A percentile compares a stretch with the other conserved stretches of the same genome.
Evolutionary conservation across 2,329 filamentous ascomycete species (phyloP).

Genomic region (Aspergillus bombycis): DNA sequence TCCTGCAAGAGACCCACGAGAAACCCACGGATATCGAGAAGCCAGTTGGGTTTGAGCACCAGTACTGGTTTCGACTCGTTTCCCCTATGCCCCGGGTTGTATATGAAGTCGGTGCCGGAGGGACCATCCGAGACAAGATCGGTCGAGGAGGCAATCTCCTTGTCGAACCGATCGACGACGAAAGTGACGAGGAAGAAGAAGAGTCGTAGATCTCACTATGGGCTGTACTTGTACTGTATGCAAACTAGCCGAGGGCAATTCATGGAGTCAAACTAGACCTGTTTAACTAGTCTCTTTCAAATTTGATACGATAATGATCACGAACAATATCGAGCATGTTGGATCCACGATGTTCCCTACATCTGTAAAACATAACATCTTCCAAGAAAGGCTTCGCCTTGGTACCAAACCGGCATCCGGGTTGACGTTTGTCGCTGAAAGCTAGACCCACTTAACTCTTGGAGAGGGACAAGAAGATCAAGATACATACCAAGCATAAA

Average conservation of each 20-base stretch:
- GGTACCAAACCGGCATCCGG: slow-evolving; percentile 54
- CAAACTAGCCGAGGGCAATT: neutral
- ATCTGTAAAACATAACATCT: neutral
- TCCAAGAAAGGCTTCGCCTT: neutral
- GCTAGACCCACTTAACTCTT: slow-evolving; percentile 39
- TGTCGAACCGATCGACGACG: slow-evolving; percentile 69
- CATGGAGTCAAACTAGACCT: neutral
- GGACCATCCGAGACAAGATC: slow-evolving; percentile 71
- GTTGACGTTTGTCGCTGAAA: slow-evolving; percentile 60
- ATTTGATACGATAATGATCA: neutral
- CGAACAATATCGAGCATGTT: neutral
- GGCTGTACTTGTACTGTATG: slow-evolving; percentile 6
- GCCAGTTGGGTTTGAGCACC: slow-evolving; percentile 74
- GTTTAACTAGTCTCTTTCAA: neutral
- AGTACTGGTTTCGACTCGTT: slow-evolving; percentile 83
- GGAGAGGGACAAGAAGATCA: neutral
- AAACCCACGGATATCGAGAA: slow-evolving; percentile 46
- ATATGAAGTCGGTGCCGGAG: slow-evolving; percentile 69
- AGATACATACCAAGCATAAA: slow-evolving; percentile 14
- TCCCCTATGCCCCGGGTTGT: slow-evolving; percentile 83
- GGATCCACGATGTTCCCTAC: neutral
- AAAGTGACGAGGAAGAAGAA: slow-evolving; percentile 53
- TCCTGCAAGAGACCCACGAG: slow-evolving; percentile 51
- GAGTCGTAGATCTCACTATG: slow-evolving; percentile 28
- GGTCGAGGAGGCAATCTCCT: slow-evolving; percentile 85